Conservation (phyloP, 2,329 filamentous ascomycete species). For the Fusarium hainanense region DNA sequence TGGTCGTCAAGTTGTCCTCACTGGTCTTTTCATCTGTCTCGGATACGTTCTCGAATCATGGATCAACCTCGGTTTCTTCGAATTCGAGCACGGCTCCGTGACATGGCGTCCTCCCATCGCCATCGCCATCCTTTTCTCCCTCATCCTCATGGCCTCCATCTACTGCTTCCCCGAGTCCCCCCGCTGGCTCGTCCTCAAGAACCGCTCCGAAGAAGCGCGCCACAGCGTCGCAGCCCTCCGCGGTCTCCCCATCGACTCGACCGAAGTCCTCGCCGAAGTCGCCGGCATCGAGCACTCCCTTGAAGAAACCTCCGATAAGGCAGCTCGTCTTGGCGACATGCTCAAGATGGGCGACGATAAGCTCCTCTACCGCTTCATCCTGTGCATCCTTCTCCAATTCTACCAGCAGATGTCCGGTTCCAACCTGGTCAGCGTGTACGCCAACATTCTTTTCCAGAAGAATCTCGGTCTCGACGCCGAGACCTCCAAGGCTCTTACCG, state of each 20-base stretch:
- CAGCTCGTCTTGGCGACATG: conserved; percentile 56
- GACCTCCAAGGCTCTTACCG: conserved; percentile 42
- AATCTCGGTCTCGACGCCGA: conserved; percentile 40
- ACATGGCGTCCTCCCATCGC: conserved; percentile 56
- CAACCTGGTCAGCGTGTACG: conserved; percentile 48
- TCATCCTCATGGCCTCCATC: conserved; percentile 49
- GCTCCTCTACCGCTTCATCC: conserved; percentile 58
- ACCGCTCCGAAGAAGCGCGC: conserved; percentile 47
- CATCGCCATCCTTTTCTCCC: conserved; percentile 49
- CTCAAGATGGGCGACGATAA: conserved; percentile 62
- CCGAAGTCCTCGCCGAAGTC: conserved; percentile 56
- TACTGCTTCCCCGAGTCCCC: conserved; percentile 53
- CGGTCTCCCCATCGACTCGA: conserved; percentile 51
- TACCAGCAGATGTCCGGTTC: conserved; percentile 47
- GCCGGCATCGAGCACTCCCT: conserved; percentile 61
- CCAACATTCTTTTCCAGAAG: conserved; percentile 46
- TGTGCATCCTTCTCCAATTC: conserved; percentile 50
- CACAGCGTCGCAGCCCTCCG: conserved; percentile 53
- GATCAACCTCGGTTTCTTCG: conserved; percentile 59
- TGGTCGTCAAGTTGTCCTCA: conserved; percentile 59
- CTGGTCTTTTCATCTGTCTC: conserved; percentile 61
- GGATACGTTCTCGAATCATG: conserved; percentile 56
- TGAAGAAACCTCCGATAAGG: conserved; percentile 54
- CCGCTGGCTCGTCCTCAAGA: conserved; percentile 52
- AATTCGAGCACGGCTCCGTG: conserved; percentile 37